Percentiles rank a stretch among this genome's conserved stretches.
These are phyloP conservation scores for Cantharellus anzutake DNA, from an alignment of 768 basidiomycete species.

Conservation along the genomic window DNA sequence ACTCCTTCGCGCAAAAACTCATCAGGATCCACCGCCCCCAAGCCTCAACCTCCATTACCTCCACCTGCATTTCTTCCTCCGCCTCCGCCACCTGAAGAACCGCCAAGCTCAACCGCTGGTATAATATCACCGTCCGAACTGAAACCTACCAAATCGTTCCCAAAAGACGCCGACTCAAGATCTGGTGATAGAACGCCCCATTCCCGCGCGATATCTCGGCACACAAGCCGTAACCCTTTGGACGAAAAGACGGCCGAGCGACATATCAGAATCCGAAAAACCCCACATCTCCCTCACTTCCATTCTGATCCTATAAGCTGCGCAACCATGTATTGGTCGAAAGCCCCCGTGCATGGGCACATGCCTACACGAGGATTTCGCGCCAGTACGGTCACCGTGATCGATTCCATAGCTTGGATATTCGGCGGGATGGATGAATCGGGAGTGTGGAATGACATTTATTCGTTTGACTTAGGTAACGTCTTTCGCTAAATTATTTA, in stretches of 20 bases:
- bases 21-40: background rate
- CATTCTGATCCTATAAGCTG: constrained; percentile 33
- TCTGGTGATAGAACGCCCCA: background rate
- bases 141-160: background rate
- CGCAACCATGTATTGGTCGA: constrained; percentile 72
- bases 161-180: background rate
- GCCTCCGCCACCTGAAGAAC: background rate
- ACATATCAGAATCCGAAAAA: background rate
- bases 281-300: constrained; percentile 10
- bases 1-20: background rate
- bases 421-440: constrained; percentile 80
- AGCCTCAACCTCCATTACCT: background rate
- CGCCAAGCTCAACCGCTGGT: background rate
- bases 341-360: constrained; percentile 56
- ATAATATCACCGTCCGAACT: background rate
- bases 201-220: background rate
- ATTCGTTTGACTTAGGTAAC: constrained; percentile 68
- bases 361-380: constrained; percentile 52
- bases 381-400: constrained; percentile 67
- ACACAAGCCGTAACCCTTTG: background rate
- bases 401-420: constrained; percentile 69
- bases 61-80: background rate
- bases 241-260: background rate
- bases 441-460: constrained; percentile 54
- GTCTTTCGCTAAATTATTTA: constrained; percentile 4